phyloP scores from a whole-genome alignment of 768 basidiomycete species.

The Aureoboletus auriporus region DNA sequence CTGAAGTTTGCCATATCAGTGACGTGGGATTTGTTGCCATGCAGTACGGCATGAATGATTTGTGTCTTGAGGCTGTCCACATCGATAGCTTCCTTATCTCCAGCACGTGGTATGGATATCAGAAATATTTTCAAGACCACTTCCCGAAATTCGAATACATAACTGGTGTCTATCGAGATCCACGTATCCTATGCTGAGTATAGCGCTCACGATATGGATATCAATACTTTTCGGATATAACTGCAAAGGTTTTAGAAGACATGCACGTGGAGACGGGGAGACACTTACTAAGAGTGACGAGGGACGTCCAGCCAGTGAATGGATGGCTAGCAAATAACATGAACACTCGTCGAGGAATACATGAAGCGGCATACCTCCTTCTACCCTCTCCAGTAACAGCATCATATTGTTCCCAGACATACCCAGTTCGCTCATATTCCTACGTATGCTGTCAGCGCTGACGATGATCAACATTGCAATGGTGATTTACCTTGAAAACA shows the following conservation, averaged over 20 bases:
- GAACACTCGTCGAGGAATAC: slow-evolving; percentile 4
- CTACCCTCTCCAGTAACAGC: slow-evolving; percentile 76
- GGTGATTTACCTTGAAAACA: slow-evolving; percentile 58
- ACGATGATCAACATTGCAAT: background rate
- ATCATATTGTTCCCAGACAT: slow-evolving; percentile 98
- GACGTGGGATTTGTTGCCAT: background rate
- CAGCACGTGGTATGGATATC: too few species aligned
- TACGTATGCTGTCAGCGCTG: slow-evolving; percentile 26
- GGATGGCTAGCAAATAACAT: slow-evolving; percentile 61
- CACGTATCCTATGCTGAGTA: background rate
- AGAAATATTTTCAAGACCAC: too few species aligned
- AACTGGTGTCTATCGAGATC: background rate
- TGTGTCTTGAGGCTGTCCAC: too few species aligned
- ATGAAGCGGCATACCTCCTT: slow-evolving; percentile 59
- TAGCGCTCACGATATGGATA: background rate
- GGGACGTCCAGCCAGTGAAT: slow-evolving; percentile 95
- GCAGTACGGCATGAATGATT: background rate
- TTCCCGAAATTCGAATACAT: too few species aligned
- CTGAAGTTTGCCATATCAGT: too few species aligned
- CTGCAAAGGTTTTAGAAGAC: slow-evolving; percentile 30
- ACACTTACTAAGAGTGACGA: slow-evolving; percentile 79
- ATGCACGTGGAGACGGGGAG: background rate
- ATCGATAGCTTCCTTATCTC: too few species aligned
- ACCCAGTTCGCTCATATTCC: slow-evolving; percentile 92
- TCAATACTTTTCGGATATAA: slow-evolving; percentile 68